Conservation (phyloP, 1,284 basidiomycete genomes). For the Leccinum griseonigrum region DNA sequence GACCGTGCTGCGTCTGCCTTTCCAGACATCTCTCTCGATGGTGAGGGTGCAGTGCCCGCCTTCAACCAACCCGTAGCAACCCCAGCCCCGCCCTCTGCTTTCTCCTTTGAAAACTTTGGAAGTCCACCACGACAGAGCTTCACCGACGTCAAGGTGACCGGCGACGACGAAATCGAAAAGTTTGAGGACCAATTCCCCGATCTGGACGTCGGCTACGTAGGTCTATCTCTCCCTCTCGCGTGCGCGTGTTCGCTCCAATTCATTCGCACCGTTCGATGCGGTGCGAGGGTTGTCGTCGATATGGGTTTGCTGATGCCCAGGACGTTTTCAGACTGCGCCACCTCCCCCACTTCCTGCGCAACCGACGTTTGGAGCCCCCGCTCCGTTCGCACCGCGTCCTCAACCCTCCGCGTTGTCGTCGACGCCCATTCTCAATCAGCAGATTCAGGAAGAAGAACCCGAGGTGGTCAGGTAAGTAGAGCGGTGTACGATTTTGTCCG, state of each 20-base stretch:
- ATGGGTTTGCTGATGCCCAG: slow-evolving; percentile 6
- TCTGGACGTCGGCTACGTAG: slow-evolving; percentile 60
- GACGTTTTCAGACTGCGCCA: slow-evolving; percentile 27
- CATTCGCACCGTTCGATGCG: background rate
- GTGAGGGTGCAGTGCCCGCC: slow-evolving; percentile 52
- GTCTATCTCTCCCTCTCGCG: slow-evolving; percentile 20
- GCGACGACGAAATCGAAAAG: slow-evolving; percentile 84
- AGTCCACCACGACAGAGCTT: slow-evolving; percentile 40
- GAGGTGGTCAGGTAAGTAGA: slow-evolving; percentile 39
- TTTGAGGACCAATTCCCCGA: slow-evolving; percentile 94
- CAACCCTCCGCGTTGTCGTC: slow-evolving; percentile 66
- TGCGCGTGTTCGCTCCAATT: background rate
- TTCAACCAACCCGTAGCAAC: slow-evolving; percentile 30
- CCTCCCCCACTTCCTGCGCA: slow-evolving; percentile 22
- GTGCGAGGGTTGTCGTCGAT: slow-evolving; percentile 2
- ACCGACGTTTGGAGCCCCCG: slow-evolving; percentile 48
- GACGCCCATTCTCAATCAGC: slow-evolving; percentile 70
- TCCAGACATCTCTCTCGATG: slow-evolving; percentile 79
- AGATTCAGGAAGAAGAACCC: slow-evolving; percentile 71
- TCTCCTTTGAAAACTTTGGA: slow-evolving; percentile 67
- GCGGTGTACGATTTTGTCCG: background rate
- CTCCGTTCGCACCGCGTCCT: slow-evolving; percentile 70
- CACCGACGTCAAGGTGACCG: slow-evolving; percentile 75
- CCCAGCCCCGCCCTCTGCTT: slow-evolving; percentile 36
- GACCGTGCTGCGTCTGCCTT: slow-evolving; percentile 79